Evolutionary conservation across 352 stramenopile genomes (phyloP).

Genomic region (Phytophthora europaea): DNA sequence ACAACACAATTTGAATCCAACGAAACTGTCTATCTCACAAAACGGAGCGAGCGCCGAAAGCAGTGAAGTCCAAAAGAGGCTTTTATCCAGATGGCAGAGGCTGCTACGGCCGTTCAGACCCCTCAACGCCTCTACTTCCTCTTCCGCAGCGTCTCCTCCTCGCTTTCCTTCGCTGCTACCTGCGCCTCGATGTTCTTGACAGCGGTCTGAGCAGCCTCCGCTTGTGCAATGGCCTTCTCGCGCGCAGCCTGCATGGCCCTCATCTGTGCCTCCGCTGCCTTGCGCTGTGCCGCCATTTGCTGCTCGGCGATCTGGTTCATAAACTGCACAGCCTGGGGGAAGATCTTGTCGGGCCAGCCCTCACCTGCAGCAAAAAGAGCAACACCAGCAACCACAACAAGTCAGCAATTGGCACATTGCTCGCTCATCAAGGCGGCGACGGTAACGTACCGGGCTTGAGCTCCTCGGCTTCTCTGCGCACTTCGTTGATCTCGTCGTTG

Average conservation of each 20-base stretch:
- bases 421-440: too few species aligned
- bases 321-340: constrained; percentile 90
- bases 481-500: constrained; percentile 89
- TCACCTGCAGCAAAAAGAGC: constrained; percentile 54
- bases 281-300: constrained; percentile 85
- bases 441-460: constrained; percentile 76
- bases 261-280: constrained; percentile 77
- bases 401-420: background rate
- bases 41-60: constrained; percentile 33
- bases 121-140: constrained; percentile 56
- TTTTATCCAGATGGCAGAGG: constrained; percentile 33
- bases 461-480: constrained; percentile 81
- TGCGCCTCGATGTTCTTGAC: constrained; percentile 56
- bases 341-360: constrained; percentile 90
- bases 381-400: constrained; percentile 3
- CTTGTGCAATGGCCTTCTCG: constrained; percentile 60
- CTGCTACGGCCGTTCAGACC: constrained; percentile 10
- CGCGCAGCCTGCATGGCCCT: constrained; percentile 68
- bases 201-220: constrained; percentile 40
- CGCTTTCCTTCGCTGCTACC: constrained; percentile 42
- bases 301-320: constrained; percentile 91
- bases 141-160: constrained; percentile 65
- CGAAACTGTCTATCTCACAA: constrained; percentile 52
- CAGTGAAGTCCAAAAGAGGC: constrained; percentile 21
- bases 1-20: constrained; percentile 44